A percentile compares a stretch with the other conserved stretches of the same genome.
Conservation (phyloP, 805 yeast genomes). For the Kodamaea leandrae region DNA sequence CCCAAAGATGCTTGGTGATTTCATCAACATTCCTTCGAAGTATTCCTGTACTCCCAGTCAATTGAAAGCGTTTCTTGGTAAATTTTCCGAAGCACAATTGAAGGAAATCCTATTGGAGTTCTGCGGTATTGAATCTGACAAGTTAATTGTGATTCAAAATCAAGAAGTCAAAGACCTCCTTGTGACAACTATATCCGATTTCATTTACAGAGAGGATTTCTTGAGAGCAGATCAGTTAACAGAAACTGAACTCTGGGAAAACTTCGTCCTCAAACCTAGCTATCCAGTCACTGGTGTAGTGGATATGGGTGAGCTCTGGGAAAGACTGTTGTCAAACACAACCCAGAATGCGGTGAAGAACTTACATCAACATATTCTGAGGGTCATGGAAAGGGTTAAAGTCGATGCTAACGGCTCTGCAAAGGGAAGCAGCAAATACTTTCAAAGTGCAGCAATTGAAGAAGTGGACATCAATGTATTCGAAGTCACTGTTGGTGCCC, state of each 20-base stretch:
- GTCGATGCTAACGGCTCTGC: conserved; percentile 12
- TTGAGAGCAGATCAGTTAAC: neutral
- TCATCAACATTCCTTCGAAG: conserved; percentile 12
- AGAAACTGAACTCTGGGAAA: neutral
- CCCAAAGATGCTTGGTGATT: conserved; percentile 4
- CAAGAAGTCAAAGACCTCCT: neutral
- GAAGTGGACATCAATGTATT: conserved; percentile 6
- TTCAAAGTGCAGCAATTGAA: conserved; percentile 14
- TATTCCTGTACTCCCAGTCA: conserved; percentile 6
- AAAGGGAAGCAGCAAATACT: conserved; percentile 32
- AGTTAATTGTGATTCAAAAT: neutral
- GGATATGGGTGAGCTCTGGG: neutral
- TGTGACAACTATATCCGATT: neutral
- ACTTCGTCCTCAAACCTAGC: neutral
- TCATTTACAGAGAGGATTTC: neutral
- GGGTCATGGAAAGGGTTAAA: conserved; percentile 19
- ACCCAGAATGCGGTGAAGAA: neutral
- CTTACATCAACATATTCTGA: conserved; percentile 15
- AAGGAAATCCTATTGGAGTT: neutral
- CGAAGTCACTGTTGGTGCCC: conserved; percentile 1
- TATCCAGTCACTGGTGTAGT: neutral
- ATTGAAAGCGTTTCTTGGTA: conserved; percentile 5
- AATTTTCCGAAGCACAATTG: conserved; percentile 5
- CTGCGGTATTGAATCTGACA: neutral
- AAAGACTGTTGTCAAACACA: neutral